Evolutionary conservation across 2,329 filamentous ascomycete species (phyloP), one percentile per base, ranked within the genome.

Genomic region (Aphanoascus verrucosus): DNA sequence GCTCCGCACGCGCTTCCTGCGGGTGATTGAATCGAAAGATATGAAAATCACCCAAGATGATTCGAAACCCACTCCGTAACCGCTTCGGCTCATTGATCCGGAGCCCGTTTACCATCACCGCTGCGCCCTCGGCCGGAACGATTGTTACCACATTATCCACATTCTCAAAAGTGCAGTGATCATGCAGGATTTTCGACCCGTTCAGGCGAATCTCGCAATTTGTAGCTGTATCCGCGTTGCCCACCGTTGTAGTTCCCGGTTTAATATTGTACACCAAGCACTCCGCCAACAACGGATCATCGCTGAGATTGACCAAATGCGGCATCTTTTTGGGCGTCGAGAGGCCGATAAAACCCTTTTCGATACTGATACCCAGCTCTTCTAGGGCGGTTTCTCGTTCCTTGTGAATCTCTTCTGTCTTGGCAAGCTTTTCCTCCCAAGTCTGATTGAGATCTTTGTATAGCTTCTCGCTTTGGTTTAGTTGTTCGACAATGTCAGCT

Each of bases 281-380:
- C 72, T 98, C 93, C 4, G 91, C 90, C 43, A 98, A 78, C 32
- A 98, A 76, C 7, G 93, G 93, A 65, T 93, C 87, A 65, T 93
- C 87, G n/a, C 90, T 96, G 61, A 98, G 73, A 67, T 98, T 98
- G 70, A 98, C 93, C 70, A 98, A 73, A 81, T 98, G 93, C 7
- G 93, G 93, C 88, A 97, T 98, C 72, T 96, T 96, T 74, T 98
- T 98, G 0, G 93, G 93, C 17, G 90, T 97, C 56, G 88, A 91
- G 57, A 98, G 75, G 12, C 93, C 93, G 57, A 98, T 84, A 64
- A 96, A 96, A 5, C 93, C 93, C 69, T 98, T 98, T 67, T 98
- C 93, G 60, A 98, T 98, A 69, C 90, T 97, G 71, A 98, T 97
- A 59, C 93, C 93, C 42, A 98, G 79, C 68, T 98, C 93, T 72